These are phyloP conservation scores for Suhomyces yuchorum DNA, from an alignment of 1,139 yeast genomes.

Conservation along the genomic window DNA sequence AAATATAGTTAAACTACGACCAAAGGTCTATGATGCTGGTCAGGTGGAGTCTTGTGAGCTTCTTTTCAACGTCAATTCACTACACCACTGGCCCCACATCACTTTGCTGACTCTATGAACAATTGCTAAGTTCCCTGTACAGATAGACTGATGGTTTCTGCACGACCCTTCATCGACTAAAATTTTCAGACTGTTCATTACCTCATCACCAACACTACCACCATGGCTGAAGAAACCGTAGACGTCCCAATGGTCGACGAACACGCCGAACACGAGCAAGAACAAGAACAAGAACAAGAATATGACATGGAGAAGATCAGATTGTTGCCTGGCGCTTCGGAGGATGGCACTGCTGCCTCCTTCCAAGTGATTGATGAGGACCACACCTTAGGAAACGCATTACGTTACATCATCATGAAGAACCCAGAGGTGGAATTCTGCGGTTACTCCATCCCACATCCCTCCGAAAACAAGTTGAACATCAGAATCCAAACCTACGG, in stretches of 20 bases:
- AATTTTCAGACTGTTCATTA: constrained; percentile 11
- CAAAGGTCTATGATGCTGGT: too few species aligned
- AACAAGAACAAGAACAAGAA: constrained; percentile 38
- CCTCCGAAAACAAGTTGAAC: constrained; percentile 88
- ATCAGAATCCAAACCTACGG: constrained; percentile 94
- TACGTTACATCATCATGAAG: constrained; percentile 92
- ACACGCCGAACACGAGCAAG: constrained; percentile 18
- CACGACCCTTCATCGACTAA: constrained; percentile 13
- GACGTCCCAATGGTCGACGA: constrained; percentile 30
- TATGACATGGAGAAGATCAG: constrained; percentile 54
- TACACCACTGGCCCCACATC: too few species aligned
- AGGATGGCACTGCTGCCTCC: constrained; percentile 93
- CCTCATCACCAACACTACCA: constrained; percentile 8
- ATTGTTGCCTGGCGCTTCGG: constrained; percentile 85
- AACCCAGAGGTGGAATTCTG: constrained; percentile 98
- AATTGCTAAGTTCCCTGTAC: too few species aligned
- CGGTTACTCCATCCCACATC: constrained; percentile 99
- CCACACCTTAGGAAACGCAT: constrained; percentile 92
- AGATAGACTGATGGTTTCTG: too few species aligned
- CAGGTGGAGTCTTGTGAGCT: too few species aligned
- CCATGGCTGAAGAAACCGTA: constrained; percentile 26
- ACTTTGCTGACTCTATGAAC: too few species aligned
- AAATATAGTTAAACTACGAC: too few species aligned
- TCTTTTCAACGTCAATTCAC: too few species aligned
- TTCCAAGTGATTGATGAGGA: constrained; percentile 92